These are phyloP conservation scores for Rhodosporidiobolus sp. DNA, from an alignment of 768 basidiomycete species.

Conservation along the genomic window DNA sequence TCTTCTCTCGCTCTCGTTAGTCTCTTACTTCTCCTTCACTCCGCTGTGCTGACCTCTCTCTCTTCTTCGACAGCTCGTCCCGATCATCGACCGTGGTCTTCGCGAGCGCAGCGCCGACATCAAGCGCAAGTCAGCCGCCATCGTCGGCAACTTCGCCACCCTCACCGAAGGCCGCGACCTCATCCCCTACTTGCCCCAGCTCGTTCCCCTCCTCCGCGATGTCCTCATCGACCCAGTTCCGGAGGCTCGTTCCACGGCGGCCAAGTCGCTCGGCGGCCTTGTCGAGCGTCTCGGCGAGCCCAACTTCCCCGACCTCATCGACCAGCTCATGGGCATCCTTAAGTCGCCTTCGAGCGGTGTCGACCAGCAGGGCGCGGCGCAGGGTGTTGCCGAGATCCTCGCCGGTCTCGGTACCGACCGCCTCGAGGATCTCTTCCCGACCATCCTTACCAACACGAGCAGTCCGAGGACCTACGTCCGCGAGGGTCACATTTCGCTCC, in stretches of 20 bases:
- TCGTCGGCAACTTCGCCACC: constrained; percentile 93
- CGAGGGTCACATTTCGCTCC: constrained; percentile 96
- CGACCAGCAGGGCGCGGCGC: constrained; percentile 95
- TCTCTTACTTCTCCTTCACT: not conserved
- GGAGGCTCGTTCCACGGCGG: constrained; percentile 93
- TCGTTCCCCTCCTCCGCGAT: constrained; percentile 83
- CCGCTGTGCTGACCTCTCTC: constrained; percentile 10
- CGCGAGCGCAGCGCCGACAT: constrained; percentile 87
- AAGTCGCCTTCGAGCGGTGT: constrained; percentile 92
- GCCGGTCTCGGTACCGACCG: constrained; percentile 97
- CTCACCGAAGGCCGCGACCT: constrained; percentile 87
- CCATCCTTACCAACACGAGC: constrained; percentile 85
- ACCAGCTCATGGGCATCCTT: constrained; percentile 77
- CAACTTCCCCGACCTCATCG: constrained; percentile 93
- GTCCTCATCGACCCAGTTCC: constrained; percentile 97
- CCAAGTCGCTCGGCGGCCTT: constrained; percentile 92
- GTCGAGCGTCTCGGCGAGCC: constrained; percentile 91
- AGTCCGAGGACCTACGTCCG: constrained; percentile 85
- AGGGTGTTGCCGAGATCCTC: constrained; percentile 91
- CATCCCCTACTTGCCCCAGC: constrained; percentile 82
- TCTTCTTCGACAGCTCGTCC: constrained; percentile 66
- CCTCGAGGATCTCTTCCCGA: constrained; percentile 86
- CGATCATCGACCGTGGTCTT: constrained; percentile 88
- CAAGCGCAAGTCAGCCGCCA: constrained; percentile 92
- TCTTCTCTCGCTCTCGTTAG: constrained; percentile 87